Percentiles rank a stretch among this genome's conserved stretches.
phyloP scores from a whole-genome alignment of 352 stramenopile genomes.

The Globisporangium nunn region DNA sequence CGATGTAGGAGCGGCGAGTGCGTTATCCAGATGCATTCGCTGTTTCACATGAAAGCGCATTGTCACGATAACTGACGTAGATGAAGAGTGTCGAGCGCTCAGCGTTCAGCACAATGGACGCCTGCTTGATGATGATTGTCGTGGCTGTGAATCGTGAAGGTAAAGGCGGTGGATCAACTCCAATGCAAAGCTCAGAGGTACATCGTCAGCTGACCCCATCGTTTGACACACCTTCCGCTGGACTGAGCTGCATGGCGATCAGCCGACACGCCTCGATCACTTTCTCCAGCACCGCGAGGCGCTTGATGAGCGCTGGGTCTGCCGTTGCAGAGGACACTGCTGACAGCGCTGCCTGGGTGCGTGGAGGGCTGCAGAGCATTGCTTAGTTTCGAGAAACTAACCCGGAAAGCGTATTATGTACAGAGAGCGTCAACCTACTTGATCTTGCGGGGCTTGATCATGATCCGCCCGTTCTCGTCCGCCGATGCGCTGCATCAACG shows the following conservation, averaged over 20 bases:
- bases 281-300: constrained; percentile 66
- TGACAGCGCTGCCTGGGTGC: not conserved
- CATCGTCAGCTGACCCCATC: not conserved
- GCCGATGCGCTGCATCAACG: constrained; percentile 45
- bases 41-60: not conserved
- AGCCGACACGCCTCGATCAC: constrained; percentile 67
- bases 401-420: not conserved
- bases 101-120: constrained; percentile 81
- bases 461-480: constrained; percentile 77
- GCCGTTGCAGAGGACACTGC: constrained; percentile 4
- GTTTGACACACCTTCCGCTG: constrained; percentile 32
- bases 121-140: constrained; percentile 82
- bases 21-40: not conserved
- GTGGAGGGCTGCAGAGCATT: constrained; percentile 7
- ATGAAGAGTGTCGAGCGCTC: constrained; percentile 89
- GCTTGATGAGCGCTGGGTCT: constrained; percentile 42
- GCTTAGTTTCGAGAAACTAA: no score
- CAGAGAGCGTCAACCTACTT: constrained; percentile 20
- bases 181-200: not conserved
- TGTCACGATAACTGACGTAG: constrained; percentile 30
- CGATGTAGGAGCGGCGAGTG: not conserved
- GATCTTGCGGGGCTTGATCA: constrained; percentile 63
- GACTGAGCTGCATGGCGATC: constrained; percentile 77
- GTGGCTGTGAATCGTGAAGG: constrained; percentile 32
- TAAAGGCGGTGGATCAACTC: not conserved